Evolutionary conservation across 345 rosid genomes (phyloP), one percentile per base, ranked within the genome.

Genomic region (Aurinia saxatilis): DNA sequence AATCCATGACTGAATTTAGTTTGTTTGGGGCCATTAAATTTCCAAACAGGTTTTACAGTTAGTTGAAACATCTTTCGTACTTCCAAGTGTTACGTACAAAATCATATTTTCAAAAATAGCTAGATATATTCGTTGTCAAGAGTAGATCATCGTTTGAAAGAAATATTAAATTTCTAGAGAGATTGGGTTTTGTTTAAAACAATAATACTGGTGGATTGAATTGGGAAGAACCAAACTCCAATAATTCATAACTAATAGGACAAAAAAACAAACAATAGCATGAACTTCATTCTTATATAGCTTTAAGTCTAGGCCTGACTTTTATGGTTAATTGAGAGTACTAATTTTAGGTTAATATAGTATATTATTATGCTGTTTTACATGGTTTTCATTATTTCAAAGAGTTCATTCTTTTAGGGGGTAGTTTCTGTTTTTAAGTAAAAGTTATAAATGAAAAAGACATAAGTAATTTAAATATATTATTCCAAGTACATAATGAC

Each of bases 201-300:
- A 50, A 63, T 10, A 51, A 39, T 30, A 29, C 2, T 41, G 36
- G n/a, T 42, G 46, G 16, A 31, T 53, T 21, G 7, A 34, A 21
- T 35, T 35, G 11, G 55, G 47, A 37, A 55, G 34, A 37, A 53
- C 45, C 64, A 36, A 68, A 68, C 50, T 60, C 35, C 73, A 68
- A 60, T 68, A 44, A 68, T 60, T 44, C 67, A 68, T 45, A 53
- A 60, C 62, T 51, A 60, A 68, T 68, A 68, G 27, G 73, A 51
- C 67, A 60, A 68, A 60, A 51, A 7, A 52, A 50, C 48, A 10
- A 51, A 50, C 48, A 60, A 52, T 52, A 60, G 55, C 67, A 68
- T 53, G 35, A 58, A 44, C 54, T 60, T 31, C 61, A 52, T 52
- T 25, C n/a, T n/a, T 36, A 41, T 36, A 4, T 17, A 37, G 31